These are phyloP conservation scores for Xanthoparmelia taractica DNA, from an alignment of 495 filamentous ascomycete genomes.

Conservation along the genomic window DNA sequence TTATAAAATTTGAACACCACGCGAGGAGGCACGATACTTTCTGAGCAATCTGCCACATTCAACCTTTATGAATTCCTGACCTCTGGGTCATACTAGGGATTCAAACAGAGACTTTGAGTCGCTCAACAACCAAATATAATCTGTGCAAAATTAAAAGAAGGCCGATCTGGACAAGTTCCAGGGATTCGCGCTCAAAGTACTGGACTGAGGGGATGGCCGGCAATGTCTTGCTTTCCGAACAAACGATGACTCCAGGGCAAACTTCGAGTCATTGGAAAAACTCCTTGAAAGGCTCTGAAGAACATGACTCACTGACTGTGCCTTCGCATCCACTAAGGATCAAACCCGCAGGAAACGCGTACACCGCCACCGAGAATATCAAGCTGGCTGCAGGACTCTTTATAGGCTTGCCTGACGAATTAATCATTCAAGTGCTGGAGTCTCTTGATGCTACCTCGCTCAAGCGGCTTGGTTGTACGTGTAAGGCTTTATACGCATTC, in stretches of 20 bases:
- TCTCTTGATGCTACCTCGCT: slow-evolving; percentile 58
- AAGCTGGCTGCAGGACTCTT: slow-evolving; percentile 58
- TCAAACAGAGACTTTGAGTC: not conserved
- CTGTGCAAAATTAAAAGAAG: not conserved
- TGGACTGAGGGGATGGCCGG: not conserved
- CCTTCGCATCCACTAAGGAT: slow-evolving; percentile 77
- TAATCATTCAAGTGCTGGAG: slow-evolving; percentile 70
- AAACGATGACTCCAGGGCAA: not conserved
- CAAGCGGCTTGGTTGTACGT: slow-evolving; percentile 65
- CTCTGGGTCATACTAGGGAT: not conserved
- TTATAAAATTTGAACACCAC: too few species aligned
- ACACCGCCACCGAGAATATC: slow-evolving; percentile 56
- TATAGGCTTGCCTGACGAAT: slow-evolving; percentile 65
- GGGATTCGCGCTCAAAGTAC: not conserved
- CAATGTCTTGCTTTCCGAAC: not conserved
- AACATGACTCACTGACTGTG: slow-evolving; percentile 33
- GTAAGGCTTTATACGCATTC: slow-evolving; percentile 84
- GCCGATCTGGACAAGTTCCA: not conserved
- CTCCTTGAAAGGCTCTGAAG: too few species aligned
- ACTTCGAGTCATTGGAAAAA: not conserved
- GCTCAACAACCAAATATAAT: not conserved
- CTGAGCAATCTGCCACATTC: too few species aligned
- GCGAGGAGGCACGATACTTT: too few species aligned
- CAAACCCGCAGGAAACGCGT: slow-evolving; percentile 83
- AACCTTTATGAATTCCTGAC: not conserved